Base-by-base conservation (phyloP, 441 rosid species). In the Omphalea diandra region DNA sequence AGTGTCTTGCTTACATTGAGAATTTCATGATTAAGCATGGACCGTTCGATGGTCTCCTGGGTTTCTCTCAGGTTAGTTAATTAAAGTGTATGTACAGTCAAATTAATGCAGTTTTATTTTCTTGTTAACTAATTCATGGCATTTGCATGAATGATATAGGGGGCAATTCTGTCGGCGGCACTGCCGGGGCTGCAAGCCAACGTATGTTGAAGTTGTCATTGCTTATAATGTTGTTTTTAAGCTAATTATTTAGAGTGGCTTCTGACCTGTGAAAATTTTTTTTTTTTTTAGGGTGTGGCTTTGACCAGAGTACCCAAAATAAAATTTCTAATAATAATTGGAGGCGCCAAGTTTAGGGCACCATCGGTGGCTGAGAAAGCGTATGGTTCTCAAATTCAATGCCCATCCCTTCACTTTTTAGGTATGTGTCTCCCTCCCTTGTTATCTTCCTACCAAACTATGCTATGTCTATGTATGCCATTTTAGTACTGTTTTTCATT, bases 11-110 rank as follows among this genome's bases (percentile, higher is more conserved):
- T 17, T 88, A 74, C 65, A 73, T 94, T 2, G 93, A 91, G 66
- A 93, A 91, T 69, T 80, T 63, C 33, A 85, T 91, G 86, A 77
- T 88, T 68, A 76, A 87, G 69, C 81, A 90, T 63, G 97, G 97
- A 40, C 97, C 98, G 0, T 90, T 91, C 54, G 96, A 94, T 79
- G 98, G 98, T 61, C 91, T 91, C 56, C 79, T 94, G 41, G 97
- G 98, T 53, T 94, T 94, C 74, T 94, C 98, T 0, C 97, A 90
- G 94, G 97, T 84, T 20, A 15, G 63, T 8, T 41, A 3, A 49
- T 18, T 20, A 2, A 14, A 27, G 33, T 54, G 0, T 22, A n/a
- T n/a, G n/a, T n/a, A n/a, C n/a, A n/a, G n/a, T n/a, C n/a, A n/a
- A 40, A 10, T 40, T 10, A 10, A 10, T 40, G 44, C n/a, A n/a